Base-by-base conservation (phyloP, 768 basidiomycete species). In the Atractiella rhizophila region DNA sequence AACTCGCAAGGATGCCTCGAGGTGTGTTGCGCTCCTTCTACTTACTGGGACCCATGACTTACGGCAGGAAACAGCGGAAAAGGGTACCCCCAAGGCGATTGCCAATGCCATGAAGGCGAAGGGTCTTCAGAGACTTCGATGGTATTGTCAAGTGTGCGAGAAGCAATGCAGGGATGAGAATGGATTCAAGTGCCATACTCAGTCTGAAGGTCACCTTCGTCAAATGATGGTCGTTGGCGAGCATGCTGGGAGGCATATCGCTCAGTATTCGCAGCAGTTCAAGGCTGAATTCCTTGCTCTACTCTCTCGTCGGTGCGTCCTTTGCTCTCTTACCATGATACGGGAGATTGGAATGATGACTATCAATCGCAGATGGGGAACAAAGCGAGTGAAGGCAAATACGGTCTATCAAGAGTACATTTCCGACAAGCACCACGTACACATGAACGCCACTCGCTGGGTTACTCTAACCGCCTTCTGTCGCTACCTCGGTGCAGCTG, bases 111-210 rank as follows among this genome's bases (percentile, higher is more conserved):
- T 88, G 77, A 94, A 94, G 63, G 76, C 83, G 43, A 94, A 94
- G 56, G 88, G 59, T 50, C 38, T 46, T 11, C 88, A 91, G 60
- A 73, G 83, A 54, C 70, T 96, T 48, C 70, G 86, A 47, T 96
- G 86, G 88, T 98, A 80, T 62, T 96, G 88, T 55, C 88, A 98
- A 66, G 81, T 96, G 50, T 96, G 91, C 69, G 64, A 94, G 67
- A 98, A 98, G 58, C 88, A 96, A 60, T 96, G 88, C 59, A 67
- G 56, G 57, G 80, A 96, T 60, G 91, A 96, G 64, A 98, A 98
- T 60, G 91, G 86, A 15, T 98, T 96, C 70, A 91, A 91, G 61
- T 86, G 82, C 58, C 85, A 94, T 57, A 69, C 73, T 13, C 68
- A 70, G 40, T 80, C 79, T 24, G 83, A 88, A 59, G 67, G 74